These are phyloP conservation scores for Hordeum marinum DNA, from an alignment of 176 grass and related monocot species.

Conservation along the genomic window DNA sequence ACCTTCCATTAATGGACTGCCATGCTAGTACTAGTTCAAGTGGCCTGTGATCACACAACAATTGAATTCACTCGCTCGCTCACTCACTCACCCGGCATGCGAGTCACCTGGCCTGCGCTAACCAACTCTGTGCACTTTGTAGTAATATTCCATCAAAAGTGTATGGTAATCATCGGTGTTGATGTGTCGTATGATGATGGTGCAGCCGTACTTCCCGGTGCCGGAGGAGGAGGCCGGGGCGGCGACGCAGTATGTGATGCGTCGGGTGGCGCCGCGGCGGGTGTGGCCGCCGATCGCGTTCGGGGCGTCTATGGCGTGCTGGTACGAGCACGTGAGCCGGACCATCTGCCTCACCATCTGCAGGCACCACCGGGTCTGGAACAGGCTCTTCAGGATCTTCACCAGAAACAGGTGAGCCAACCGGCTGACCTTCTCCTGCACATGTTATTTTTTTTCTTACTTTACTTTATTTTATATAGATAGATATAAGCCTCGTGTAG, in stretches of 20 bases:
- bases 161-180: too few relatives aligned
- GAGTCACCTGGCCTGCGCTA: background rate
- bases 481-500: background rate
- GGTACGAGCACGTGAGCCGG: slow-evolving; percentile 97
- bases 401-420: slow-evolving; percentile 61
- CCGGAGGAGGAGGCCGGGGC: slow-evolving; percentile 46
- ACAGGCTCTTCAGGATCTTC: slow-evolving; percentile 61
- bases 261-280: slow-evolving; percentile 72
- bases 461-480: background rate
- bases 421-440: background rate
- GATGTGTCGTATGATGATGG: too few relatives aligned
- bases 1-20: background rate
- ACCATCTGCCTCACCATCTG: slow-evolving; percentile 95
- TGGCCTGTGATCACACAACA: background rate
- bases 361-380: slow-evolving; percentile 76
- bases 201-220: slow-evolving; percentile 80
- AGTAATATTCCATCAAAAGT: too few relatives aligned
- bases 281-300: slow-evolving; percentile 96
- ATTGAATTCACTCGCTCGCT: background rate
- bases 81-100: background rate
- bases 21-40: background rate
- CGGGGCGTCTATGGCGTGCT: slow-evolving; percentile 93
- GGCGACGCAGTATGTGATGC: slow-evolving; percentile 77
- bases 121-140: background rate
- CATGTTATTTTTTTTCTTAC: background rate